Percentiles rank a stretch among this genome's conserved stretches.
phyloP scores from a whole-genome alignment of 495 filamentous ascomycete genomes.

The Neurospora sp. region DNA sequence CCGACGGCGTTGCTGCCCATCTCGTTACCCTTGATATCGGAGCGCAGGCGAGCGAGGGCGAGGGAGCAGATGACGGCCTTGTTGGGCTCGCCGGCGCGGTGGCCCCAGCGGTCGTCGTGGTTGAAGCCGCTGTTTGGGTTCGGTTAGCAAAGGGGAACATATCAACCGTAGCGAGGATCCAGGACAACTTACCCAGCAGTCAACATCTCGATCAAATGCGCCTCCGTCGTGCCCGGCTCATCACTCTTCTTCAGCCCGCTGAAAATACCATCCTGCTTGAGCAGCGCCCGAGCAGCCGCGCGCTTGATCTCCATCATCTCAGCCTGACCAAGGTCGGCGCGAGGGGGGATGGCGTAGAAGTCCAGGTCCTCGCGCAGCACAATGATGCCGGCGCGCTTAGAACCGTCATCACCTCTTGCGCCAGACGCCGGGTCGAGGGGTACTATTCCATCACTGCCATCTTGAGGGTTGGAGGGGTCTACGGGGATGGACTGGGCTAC shows the following conservation, averaged over 20 bases:
- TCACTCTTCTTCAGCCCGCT: slow-evolving; percentile 90
- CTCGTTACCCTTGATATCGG: slow-evolving; percentile 75
- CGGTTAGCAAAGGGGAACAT: too few relatives aligned
- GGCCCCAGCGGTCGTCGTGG: slow-evolving; percentile 89
- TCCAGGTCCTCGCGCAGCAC: slow-evolving; percentile 94
- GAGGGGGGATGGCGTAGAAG: slow-evolving; percentile 94
- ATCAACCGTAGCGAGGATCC: too few relatives aligned
- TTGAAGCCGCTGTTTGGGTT: slow-evolving; percentile 69
- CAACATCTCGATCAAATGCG: slow-evolving; percentile 98
- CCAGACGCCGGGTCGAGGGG: slow-evolving; percentile 40
- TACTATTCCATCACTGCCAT: slow-evolving; percentile 52
- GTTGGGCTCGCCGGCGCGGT: slow-evolving; percentile 89
- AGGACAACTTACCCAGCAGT: slow-evolving; percentile 70
- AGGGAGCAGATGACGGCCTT: slow-evolving; percentile 98
- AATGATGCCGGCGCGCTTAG: slow-evolving; percentile 89
- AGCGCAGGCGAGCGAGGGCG: slow-evolving; percentile 83
- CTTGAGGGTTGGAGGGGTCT: slow-evolving; percentile 49
- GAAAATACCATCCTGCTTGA: slow-evolving; percentile 93
- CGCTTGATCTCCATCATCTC: slow-evolving; percentile 98
- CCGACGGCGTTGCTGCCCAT: slow-evolving; percentile 74
- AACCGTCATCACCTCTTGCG: slow-evolving; percentile 33
- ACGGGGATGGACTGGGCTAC: slow-evolving; percentile 90
- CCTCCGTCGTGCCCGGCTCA: slow-evolving; percentile 91
- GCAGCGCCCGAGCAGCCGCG: slow-evolving; percentile 74
- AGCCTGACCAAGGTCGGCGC: slow-evolving; percentile 66